Percentiles rank a stretch among this genome's conserved stretches.
These are phyloP conservation scores for Hyphopichia wangnamkhiaoensis DNA, from an alignment of 1,139 yeast genomes.

Conservation along the genomic window DNA sequence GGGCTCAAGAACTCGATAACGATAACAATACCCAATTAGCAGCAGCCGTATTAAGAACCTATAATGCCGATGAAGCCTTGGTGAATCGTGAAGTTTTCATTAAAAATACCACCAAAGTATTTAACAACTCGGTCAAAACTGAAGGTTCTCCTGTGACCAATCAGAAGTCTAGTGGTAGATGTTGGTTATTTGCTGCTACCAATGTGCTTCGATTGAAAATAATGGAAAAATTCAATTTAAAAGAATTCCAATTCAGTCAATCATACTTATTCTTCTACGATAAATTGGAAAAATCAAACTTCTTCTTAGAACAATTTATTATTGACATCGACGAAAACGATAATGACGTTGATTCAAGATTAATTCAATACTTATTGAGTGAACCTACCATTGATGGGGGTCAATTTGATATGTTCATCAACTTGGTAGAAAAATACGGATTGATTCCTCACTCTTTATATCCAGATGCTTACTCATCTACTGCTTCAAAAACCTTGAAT, in stretches of 20 bases:
- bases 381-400: constrained; percentile 20
- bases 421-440: constrained; percentile 20
- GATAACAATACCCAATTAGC: constrained; percentile 36
- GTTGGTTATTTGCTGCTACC: constrained; percentile 21
- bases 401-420: constrained; percentile 20
- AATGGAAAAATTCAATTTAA: constrained; percentile 15
- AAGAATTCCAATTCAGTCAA: constrained; percentile 20
- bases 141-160: constrained; percentile 18
- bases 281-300: constrained; percentile 31
- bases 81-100: constrained; percentile 10
- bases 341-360: constrained; percentile 14
- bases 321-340: constrained; percentile 11
- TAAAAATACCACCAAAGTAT: constrained; percentile 10
- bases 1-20: constrained; percentile 27
- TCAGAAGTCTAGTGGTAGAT: constrained; percentile 18
- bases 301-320: constrained; percentile 15
- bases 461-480: constrained; percentile 17
- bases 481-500: constrained; percentile 15
- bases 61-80: constrained; percentile 17
- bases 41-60: constrained; percentile 33
- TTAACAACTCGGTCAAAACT: constrained; percentile 12
- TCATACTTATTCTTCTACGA: constrained; percentile 36
- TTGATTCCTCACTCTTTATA: constrained; percentile 15
- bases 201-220: constrained; percentile 16
- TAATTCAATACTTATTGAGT: constrained; percentile 14